Conservation (phyloP, 306 rosid species). For the Lagenaria siceraria region DNA sequence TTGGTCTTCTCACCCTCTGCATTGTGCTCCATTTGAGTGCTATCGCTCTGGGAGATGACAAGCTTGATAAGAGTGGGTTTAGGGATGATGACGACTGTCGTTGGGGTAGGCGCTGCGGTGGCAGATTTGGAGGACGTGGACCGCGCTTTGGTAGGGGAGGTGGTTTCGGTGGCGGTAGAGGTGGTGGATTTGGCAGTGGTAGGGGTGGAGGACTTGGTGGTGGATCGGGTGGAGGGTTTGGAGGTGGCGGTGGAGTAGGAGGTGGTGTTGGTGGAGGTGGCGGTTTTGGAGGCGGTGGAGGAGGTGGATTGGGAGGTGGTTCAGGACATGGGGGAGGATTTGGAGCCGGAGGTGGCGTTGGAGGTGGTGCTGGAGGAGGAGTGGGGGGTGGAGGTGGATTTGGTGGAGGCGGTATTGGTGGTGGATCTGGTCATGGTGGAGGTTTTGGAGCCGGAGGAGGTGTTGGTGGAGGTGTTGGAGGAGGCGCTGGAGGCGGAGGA, state of each 20-base stretch:
- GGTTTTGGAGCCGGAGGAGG: conserved; percentile 40
- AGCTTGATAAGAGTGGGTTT: conserved; percentile 30
- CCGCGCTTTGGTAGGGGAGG: conserved; percentile 15
- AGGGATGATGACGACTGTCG: conserved; percentile 30
- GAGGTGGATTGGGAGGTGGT: conserved; percentile 19
- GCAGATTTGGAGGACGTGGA: conserved; percentile 35
- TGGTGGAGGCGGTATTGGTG: conserved; percentile 23
- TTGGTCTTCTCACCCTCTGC: conserved; percentile 33
- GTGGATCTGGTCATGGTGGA: conserved; percentile 18
- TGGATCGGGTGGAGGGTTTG: conserved; percentile 17
- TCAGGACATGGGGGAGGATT: conserved; percentile 22
- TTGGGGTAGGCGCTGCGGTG: conserved; percentile 39
- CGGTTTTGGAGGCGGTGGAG: conserved; percentile 11
- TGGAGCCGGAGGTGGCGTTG: conserved; percentile 21
- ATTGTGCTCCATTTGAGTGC: conserved; percentile 42
- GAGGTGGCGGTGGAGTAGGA: conserved; percentile 13
- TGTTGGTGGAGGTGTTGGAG: conserved; percentile 32
- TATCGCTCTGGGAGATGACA: conserved; percentile 33
- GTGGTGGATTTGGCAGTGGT: conserved; percentile 23
- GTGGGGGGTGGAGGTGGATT: conserved; percentile 21
- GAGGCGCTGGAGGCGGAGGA: conserved; percentile 14
- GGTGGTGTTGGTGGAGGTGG: conserved; percentile 20
- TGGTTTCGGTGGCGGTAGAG: conserved; percentile 15
- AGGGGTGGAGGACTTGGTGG: conserved; percentile 14
- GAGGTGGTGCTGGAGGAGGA: conserved; percentile 26